These are phyloP conservation scores for Pythium phragmiticola DNA, from an alignment of 352 stramenopile genomes.

Conservation along the genomic window DNA sequence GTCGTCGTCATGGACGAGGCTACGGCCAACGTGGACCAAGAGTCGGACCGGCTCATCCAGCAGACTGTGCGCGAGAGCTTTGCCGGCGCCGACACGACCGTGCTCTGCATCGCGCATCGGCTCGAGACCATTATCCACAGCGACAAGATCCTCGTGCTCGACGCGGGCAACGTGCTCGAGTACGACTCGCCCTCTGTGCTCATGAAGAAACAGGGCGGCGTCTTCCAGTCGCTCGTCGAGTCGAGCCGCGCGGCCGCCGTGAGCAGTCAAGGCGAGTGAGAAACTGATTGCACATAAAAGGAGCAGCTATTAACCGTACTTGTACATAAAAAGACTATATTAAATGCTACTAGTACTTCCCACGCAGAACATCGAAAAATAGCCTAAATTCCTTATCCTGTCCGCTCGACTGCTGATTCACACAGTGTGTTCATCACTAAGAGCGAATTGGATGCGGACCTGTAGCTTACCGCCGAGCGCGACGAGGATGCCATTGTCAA, in stretches of 20 bases:
- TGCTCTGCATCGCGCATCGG: conserved; percentile 93
- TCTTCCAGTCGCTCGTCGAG: conserved; percentile 42
- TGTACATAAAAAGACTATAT: no score
- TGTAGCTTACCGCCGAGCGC: conserved; percentile 36
- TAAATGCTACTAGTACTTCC: no score
- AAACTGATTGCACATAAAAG: background rate
- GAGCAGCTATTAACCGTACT: no score
- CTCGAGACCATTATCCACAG: conserved; percentile 94
- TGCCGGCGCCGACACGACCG: conserved; percentile 63
- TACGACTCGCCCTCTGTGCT: conserved; percentile 79
- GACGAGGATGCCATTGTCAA: conserved; percentile 42
- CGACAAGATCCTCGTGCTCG: conserved; percentile 88
- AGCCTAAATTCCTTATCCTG: no score
- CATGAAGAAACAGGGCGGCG: conserved; percentile 58
- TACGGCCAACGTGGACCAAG: conserved; percentile 64
- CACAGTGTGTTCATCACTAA: background rate
- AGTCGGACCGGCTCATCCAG: conserved; percentile 87
- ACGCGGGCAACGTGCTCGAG: conserved; percentile 82
- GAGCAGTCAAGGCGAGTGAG: background rate
- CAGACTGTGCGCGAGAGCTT: conserved; percentile 52
- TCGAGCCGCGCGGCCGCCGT: conserved; percentile 21
- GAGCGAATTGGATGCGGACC: conserved; percentile 50
- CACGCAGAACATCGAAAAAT: no score
- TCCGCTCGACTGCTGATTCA: no score
- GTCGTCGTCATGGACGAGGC: conserved; percentile 95